Evolutionary conservation across 2,329 filamentous ascomycete genomes (phyloP).

Genomic region (Alternaria consortialis): DNA sequence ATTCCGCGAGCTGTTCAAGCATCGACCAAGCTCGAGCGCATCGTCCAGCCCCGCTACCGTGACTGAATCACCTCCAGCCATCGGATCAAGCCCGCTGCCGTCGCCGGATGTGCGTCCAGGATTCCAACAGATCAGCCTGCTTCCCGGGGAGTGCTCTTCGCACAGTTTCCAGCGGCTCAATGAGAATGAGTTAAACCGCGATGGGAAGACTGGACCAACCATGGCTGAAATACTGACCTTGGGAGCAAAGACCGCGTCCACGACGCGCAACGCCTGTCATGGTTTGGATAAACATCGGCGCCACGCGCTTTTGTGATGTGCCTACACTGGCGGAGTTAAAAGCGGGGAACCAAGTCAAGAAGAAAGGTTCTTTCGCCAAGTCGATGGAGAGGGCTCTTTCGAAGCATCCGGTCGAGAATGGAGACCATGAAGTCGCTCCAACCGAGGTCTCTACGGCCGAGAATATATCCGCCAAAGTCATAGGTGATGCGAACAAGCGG

Average conservation of each 20-base stretch:
- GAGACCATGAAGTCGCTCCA: background rate
- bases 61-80: background rate
- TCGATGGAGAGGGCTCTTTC: background rate
- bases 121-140: constrained; percentile 16
- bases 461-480: too few relatives aligned
- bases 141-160: constrained; percentile 16
- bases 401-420: too few relatives aligned
- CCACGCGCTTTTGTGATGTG: too few relatives aligned
- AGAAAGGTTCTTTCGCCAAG: background rate
- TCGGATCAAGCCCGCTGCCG: background rate
- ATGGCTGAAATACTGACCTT: background rate
- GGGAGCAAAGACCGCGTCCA: accelerated
- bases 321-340: background rate
- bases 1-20: constrained; percentile 21
- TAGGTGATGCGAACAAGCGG: background rate
- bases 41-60: background rate
- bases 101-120: constrained; percentile 13
- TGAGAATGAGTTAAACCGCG: background rate
- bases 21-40: background rate
- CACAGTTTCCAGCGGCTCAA: background rate
- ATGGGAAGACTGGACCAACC: background rate
- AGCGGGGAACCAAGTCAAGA: background rate
- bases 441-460: background rate
- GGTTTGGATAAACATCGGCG: background rate
- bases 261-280: background rate